Evolutionary conservation across 2,329 filamentous ascomycete species (phyloP).

Genomic region (Penicillium sp.): DNA sequence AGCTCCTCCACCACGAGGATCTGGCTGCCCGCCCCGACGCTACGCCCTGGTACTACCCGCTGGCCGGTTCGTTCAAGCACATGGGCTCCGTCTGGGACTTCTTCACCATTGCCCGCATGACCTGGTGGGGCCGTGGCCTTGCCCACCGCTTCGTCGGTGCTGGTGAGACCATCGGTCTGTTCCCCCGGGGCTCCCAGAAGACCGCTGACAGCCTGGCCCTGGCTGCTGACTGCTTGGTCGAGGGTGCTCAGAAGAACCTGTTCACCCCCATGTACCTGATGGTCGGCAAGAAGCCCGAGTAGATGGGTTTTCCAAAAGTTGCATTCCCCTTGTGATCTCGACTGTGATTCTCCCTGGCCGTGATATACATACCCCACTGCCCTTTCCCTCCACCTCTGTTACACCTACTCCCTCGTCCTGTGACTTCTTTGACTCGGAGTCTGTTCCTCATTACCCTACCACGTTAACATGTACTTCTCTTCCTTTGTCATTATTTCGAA

Average conservation of each 20-base stretch:
- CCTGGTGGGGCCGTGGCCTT: constrained; percentile 72
- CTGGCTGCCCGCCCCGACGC: constrained; percentile 73
- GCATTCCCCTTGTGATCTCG: background rate
- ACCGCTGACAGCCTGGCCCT: constrained; percentile 86
- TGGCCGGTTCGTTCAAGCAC: constrained; percentile 82
- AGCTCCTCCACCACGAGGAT: constrained; percentile 81
- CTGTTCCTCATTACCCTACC: constrained; percentile 1
- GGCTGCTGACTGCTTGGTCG: constrained; percentile 82
- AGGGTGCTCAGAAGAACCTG: constrained; percentile 83
- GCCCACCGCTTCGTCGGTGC: constrained; percentile 76
- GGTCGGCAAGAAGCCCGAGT: constrained; percentile 80
- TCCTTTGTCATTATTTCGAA: constrained; percentile 12
- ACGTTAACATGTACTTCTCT: constrained; percentile 9
- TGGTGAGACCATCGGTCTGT: constrained; percentile 73
- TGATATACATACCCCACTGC: background rate
- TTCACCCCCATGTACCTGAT: constrained; percentile 99
- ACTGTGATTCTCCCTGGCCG: background rate
- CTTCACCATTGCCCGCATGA: constrained; percentile 85
- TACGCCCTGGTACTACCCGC: constrained; percentile 91
- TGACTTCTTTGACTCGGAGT: constrained; percentile 12
- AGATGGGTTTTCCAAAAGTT: constrained; percentile 19
- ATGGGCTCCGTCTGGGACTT: constrained; percentile 77
- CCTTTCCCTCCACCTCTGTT: background rate
- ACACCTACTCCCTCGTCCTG: constrained; percentile 5
- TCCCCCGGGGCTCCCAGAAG: constrained; percentile 85